Evolutionary conservation across 2,329 filamentous ascomycete species (phyloP).

Genomic region (Orbilia blumenaviensis): DNA sequence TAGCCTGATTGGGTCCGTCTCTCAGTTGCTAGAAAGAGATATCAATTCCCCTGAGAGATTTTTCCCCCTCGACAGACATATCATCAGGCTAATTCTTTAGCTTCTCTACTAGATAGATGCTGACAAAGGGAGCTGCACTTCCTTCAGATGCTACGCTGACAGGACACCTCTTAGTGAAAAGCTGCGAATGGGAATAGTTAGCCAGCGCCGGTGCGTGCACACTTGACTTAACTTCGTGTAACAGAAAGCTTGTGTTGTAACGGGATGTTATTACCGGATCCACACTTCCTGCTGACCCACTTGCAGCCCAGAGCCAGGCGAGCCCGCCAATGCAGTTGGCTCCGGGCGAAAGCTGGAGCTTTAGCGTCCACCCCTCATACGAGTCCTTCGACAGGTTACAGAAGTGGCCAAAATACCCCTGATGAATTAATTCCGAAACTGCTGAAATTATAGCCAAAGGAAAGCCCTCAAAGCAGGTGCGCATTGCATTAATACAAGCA

Average conservation of each 20-base stretch:
- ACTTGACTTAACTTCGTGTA: too few relatives aligned
- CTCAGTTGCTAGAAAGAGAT: slow-evolving; percentile 11
- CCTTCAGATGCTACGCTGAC: neutral
- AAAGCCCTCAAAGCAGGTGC: too few relatives aligned
- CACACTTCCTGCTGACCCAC: slow-evolving; percentile 14
- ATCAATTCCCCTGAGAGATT: slow-evolving; percentile 29
- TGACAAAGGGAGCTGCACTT: neutral
- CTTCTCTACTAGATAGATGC: slow-evolving; percentile 6
- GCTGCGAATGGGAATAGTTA: too few relatives aligned
- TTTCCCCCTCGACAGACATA: slow-evolving; percentile 3
- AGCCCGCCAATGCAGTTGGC: too few relatives aligned
- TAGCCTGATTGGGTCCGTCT: slow-evolving; percentile 23
- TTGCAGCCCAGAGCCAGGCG: neutral
- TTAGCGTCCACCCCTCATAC: too few relatives aligned
- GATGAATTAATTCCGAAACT: neutral
- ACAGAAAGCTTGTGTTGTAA: slow-evolving; percentile 9
- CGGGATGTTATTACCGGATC: slow-evolving; percentile 9
- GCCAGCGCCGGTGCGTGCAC: too few relatives aligned
- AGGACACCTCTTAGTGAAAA: too few relatives aligned
- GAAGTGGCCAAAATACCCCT: neutral
- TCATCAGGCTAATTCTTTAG: slow-evolving; percentile 14
- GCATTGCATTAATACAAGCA: too few relatives aligned
- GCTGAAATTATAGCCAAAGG: neutral
- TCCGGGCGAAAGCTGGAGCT: too few relatives aligned
- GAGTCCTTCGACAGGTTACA: too few relatives aligned